Evolutionary conservation across 2,329 filamentous ascomycete species (phyloP).

Genomic region (Ophiostoma sp.): DNA sequence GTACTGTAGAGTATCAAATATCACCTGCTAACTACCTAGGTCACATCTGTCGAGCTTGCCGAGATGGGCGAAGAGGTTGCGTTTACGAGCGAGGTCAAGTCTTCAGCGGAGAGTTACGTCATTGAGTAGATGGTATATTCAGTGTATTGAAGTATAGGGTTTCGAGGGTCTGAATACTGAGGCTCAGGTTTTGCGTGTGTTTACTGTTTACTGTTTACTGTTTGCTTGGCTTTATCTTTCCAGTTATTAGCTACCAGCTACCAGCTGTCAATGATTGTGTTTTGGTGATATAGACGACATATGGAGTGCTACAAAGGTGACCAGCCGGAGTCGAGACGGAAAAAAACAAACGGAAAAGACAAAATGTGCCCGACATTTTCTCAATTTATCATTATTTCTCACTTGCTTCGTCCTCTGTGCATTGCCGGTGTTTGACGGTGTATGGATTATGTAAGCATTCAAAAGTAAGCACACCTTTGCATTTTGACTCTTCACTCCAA

Average conservation of each 20-base stretch:
- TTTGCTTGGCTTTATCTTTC: neutral
- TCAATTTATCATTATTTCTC: neutral
- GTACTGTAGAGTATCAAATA: conserved; percentile 40
- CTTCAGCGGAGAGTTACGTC: conserved; percentile 66
- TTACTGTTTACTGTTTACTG: conserved; percentile 3
- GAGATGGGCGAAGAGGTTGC: conserved; percentile 73
- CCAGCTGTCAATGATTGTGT: neutral
- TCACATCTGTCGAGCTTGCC: conserved; percentile 63
- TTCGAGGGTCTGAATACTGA: neutral
- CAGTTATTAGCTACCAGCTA: neutral
- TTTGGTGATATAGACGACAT: conserved; percentile 16
- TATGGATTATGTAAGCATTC: neutral
- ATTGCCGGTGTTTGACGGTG: neutral
- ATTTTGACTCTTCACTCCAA: neutral
- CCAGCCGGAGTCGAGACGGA: conserved; percentile 14
- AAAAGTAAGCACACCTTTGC: neutral
- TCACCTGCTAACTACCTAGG: neutral
- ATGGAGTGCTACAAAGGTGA: conserved; percentile 16
- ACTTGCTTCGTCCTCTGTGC: neutral
- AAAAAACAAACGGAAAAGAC: conserved; percentile 15
- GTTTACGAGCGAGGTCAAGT: conserved; percentile 78
- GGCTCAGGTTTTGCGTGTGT: neutral
- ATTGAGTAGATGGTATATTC: conserved; percentile 54
- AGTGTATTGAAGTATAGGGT: neutral
- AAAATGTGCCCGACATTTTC: neutral